These are phyloP conservation scores for Trypanosoma scelopori DNA, from an alignment of 208 protist genomes.

Conservation along the genomic window DNA sequence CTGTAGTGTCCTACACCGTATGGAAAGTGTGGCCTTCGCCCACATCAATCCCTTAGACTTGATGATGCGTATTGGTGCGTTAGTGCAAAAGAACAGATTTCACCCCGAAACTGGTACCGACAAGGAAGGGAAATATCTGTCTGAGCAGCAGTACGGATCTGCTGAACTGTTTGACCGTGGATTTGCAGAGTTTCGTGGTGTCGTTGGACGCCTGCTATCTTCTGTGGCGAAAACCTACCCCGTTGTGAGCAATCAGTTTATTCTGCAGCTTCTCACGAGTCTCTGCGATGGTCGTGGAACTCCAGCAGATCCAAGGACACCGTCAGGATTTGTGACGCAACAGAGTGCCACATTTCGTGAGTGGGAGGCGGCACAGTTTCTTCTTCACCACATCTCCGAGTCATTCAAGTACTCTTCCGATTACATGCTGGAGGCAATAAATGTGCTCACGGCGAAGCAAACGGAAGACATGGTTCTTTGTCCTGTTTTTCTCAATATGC, in stretches of 20 bases:
- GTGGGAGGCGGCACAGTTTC: slow-evolving; percentile 77
- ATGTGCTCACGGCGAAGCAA: slow-evolving; percentile 35
- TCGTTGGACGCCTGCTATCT: slow-evolving; percentile 41
- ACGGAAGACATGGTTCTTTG: slow-evolving; percentile 72
- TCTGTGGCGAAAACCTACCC: slow-evolving; percentile 44
- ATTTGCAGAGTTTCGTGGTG: slow-evolving; percentile 63
- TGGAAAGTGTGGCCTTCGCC: slow-evolving; percentile 35
- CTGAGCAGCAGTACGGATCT: slow-evolving; percentile 64
- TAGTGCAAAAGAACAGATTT: slow-evolving; percentile 66
- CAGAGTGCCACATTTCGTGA: slow-evolving; percentile 55
- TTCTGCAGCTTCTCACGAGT: slow-evolving; percentile 34
- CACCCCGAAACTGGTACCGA: slow-evolving; percentile 49
- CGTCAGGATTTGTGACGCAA: slow-evolving; percentile 68
- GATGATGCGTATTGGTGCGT: slow-evolving; percentile 33
- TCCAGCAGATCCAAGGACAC: slow-evolving; percentile 52
- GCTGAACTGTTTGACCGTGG: slow-evolving; percentile 47
- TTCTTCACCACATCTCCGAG: slow-evolving; percentile 61
- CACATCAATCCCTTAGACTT: slow-evolving; percentile 40
- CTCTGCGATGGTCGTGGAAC: slow-evolving; percentile 58
- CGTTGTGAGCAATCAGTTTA: slow-evolving; percentile 51
- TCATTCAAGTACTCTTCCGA: slow-evolving; percentile 55
- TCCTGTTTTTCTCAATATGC: slow-evolving; percentile 84
- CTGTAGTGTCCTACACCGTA: slow-evolving; percentile 36
- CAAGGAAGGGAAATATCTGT: slow-evolving; percentile 40
- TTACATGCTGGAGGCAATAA: slow-evolving; percentile 46